Base-by-base conservation (phyloP, 345 rosid species). In the Eucalyptus shirleyi region DNA sequence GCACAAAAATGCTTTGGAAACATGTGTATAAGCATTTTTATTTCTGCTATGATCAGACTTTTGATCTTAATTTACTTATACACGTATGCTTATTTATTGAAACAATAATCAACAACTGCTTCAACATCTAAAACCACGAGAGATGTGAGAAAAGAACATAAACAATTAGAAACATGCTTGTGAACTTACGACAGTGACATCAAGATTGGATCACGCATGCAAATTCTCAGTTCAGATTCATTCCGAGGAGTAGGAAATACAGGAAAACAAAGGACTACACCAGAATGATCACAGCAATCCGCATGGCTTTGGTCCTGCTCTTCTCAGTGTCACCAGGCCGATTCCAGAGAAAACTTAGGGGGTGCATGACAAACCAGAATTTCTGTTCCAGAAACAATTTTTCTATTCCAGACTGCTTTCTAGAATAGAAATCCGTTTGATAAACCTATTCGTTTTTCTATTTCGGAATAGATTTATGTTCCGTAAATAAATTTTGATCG, bases 21-120 rank as follows among this genome's bases (percentile, higher is more conserved):
- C 2, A 53, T 8, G 59, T 19, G 59, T 4, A 53, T 53, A 53
- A 53, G 59, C 11, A 1, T 21, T 53, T 53, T 53, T 53, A 53
- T 4, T 53, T 21, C 59, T 5, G 0, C 1, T 53, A 2, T 8
- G 10, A 53, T 53, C 5, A 21, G 5, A 53, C 2, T 8, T 53
- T 53, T 53, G 11, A 21, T 53, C 59, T 53, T 53, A 53, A 53
- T 53, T 8, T 53, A 53, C 59, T 8, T 53, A 53, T 53, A 2
- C 59, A 21, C 1, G 5, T 0, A 53, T 53, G 11, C 11, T 53
- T 21, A 2, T 53, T 53, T 53, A 53, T 53, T 1, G 1, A 53
- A 53, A 53, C 11, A 53, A 53, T 21, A 8, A 19, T 5, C 26
- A 53, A 51, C 50, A 65, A 87, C 9, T 17, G 55, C n/a, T 37